These are phyloP conservation scores for Spirogloea muscicola DNA, from an alignment of 139 green algal genomes.

Conservation along the genomic window DNA sequence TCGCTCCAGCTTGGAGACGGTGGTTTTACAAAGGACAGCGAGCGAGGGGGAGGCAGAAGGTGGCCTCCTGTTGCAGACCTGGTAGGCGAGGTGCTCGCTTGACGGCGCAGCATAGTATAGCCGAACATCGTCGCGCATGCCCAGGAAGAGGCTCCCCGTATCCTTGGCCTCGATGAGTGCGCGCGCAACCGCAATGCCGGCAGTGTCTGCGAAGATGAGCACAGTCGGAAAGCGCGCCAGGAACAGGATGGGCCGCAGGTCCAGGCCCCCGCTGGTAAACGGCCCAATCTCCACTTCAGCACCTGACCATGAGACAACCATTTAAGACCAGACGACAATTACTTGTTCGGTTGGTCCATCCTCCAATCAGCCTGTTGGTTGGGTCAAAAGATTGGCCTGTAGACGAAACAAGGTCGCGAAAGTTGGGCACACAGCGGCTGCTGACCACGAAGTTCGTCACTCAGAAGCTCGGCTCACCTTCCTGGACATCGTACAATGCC, in stretches of 20 bases:
- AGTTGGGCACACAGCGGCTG: not conserved
- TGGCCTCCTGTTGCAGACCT: conserved; percentile 7
- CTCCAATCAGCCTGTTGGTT: not conserved
- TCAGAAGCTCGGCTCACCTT: not conserved
- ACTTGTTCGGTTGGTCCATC: not conserved
- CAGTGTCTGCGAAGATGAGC: conserved; percentile 36
- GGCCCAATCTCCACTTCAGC: conserved; percentile 30
- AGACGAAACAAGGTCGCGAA: not conserved
- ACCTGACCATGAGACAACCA: not conserved
- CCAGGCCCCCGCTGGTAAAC: conserved; percentile 34
- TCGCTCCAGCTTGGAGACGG: not conserved
- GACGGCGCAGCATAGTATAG: conserved; percentile 29
- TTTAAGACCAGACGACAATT: not conserved
- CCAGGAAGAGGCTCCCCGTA: conserved; percentile 24
- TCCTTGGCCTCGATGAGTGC: conserved; percentile 45
- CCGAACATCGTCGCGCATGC: conserved; percentile 37
- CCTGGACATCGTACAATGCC: conserved; percentile 23
- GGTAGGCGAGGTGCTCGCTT: conserved; percentile 14
- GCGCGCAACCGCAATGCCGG: conserved; percentile 31
- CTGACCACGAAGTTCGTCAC: not conserved
- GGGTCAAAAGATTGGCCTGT: conserved; percentile 5
- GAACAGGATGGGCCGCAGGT: conserved; percentile 45
- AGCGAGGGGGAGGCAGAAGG: not conserved
- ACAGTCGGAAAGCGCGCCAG: conserved; percentile 38
- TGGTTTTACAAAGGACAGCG: not conserved